A percentile compares a stretch with the other conserved stretches of the same genome.
Evolutionary conservation across 495 filamentous ascomycete species (phyloP).

Genomic region (Penicillium paxilli): DNA sequence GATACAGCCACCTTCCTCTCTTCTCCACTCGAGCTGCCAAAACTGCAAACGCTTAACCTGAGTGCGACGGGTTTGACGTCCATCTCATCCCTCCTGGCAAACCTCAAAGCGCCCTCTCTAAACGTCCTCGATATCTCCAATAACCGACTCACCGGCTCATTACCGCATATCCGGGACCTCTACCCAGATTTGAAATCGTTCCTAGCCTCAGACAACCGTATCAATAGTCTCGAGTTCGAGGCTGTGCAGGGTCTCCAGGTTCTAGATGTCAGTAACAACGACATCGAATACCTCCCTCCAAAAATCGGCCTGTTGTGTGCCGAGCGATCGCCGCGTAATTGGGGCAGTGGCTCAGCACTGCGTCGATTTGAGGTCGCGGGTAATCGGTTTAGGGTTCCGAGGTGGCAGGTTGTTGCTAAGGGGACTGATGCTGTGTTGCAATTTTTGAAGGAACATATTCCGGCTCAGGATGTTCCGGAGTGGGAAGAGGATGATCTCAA

Average conservation of each 20-base stretch:
- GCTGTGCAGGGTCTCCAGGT: conserved; percentile 70
- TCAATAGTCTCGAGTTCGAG: conserved; percentile 71
- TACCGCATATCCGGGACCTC: conserved; percentile 55
- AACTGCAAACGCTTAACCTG: conserved; percentile 73
- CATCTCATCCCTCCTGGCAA: conserved; percentile 59
- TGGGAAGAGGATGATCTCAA: conserved; percentile 32
- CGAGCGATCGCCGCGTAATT: conserved; percentile 43
- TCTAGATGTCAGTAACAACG: conserved; percentile 80
- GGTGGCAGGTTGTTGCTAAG: conserved; percentile 80
- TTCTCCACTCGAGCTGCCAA: conserved; percentile 62
- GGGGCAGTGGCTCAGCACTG: conserved; percentile 40
- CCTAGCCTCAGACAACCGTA: conserved; percentile 72
- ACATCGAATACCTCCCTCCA: conserved; percentile 74
- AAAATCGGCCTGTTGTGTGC: conserved; percentile 69
- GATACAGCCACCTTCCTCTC: conserved; percentile 59
- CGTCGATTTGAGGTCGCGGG: conserved; percentile 67
- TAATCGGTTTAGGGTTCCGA: conserved; percentile 84
- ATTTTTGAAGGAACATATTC: conserved; percentile 79
- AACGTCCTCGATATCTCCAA: conserved; percentile 75
- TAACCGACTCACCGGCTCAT: conserved; percentile 67
- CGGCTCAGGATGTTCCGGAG: conserved; percentile 55
- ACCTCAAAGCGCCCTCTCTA: conserved; percentile 69
- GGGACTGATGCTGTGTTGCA: conserved; percentile 84
- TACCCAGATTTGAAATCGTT: conserved; percentile 71
- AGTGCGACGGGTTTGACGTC: conserved; percentile 66